phyloP scores from a whole-genome alignment of 1,284 basidiomycete genomes.

The Somion occarium region DNA sequence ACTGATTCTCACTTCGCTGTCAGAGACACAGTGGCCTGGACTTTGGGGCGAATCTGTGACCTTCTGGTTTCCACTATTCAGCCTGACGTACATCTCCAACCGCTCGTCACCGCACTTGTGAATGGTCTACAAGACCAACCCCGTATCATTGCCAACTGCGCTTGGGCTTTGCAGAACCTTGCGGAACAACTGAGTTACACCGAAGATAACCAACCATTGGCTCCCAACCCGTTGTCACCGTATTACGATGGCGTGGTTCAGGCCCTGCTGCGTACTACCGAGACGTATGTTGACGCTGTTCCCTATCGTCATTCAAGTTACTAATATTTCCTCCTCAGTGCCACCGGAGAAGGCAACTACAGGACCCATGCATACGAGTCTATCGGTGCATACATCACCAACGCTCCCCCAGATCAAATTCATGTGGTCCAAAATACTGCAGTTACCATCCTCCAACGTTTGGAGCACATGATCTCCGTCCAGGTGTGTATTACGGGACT shows the following conservation, averaged over 20 bases:
- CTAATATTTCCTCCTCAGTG: slow-evolving; percentile 37
- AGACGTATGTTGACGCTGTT: slow-evolving; percentile 75
- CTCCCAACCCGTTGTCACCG: slow-evolving; percentile 67
- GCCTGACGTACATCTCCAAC: slow-evolving; percentile 84
- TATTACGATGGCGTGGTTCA: slow-evolving; percentile 88
- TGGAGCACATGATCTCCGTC: slow-evolving; percentile 86
- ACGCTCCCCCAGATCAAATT: slow-evolving; percentile 81
- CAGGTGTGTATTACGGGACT: slow-evolving; percentile 37
- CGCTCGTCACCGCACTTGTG: slow-evolving; percentile 82
- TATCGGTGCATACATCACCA: slow-evolving; percentile 81
- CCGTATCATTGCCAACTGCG: slow-evolving; percentile 90
- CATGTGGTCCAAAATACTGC: slow-evolving; percentile 81
- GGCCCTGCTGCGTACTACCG: slow-evolving; percentile 80
- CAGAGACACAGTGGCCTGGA: slow-evolving; percentile 98
- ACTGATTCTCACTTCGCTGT: slow-evolving; percentile 82
- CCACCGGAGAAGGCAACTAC: slow-evolving; percentile 88
- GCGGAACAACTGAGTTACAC: slow-evolving; percentile 74
- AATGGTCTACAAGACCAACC: slow-evolving; percentile 79
- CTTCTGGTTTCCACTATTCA: slow-evolving; percentile 85
- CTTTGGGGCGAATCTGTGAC: slow-evolving; percentile 93
- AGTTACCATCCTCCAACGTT: slow-evolving; percentile 79
- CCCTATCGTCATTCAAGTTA: too few species aligned
- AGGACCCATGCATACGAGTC: slow-evolving; percentile 97
- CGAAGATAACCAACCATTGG: slow-evolving; percentile 53
- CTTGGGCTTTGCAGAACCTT: slow-evolving; percentile 96